Base-by-base conservation (phyloP, 2,329 filamentous ascomycete genomes). In the Colletotrichum aenigma region DNA sequence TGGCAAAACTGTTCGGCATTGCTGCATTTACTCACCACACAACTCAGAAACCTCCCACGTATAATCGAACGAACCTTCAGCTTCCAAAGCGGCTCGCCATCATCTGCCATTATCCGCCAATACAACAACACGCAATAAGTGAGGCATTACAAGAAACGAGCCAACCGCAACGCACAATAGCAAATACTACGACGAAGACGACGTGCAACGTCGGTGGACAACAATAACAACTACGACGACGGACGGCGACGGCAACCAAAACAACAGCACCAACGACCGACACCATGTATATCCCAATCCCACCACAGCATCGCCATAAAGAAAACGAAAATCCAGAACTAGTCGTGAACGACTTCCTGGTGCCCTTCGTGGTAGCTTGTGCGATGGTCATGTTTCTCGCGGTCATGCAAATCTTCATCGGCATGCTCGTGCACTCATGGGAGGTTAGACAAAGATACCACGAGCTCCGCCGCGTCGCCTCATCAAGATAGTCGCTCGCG, bases 11-110 rank as follows among this genome's bases (percentile, higher is more conserved):
- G 12, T 24, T 13, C 43, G 7, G 0, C n/a, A 10, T 52, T 52
- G 43, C 43, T 52, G 43, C n/a, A 52, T 13, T 7, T 52, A 52
- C 43, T 13, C 43, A 24, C 43, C n/a, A 52, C 43, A 21, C 43
- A 52, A 21, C 43, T 7, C 43, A 0, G 0, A 13, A 52, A 21
- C n/a, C 43, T 52, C n/a, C 10, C 43, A 7, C 43, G 0, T 13
- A 21, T 13, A n/a, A 7, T 2, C 21, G 9, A 48, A 48, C 43
- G 18, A n/a, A 48, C 0, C 10, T 13, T 21, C 6, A n/a, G 1
- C 43, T 7, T 2, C n/a, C n/a, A 48, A 48, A 52, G 43, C 12
- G 43, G 6, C n/a, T 52, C 3, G 4, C n/a, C 6, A 7, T 52
- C 43, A 52, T 52, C n/a, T 52, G 1, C 43, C 2, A 52, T 7